These are phyloP conservation scores for Xylaria flabelliformis DNA, from an alignment of 495 filamentous ascomycete genomes.

Conservation along the genomic window DNA sequence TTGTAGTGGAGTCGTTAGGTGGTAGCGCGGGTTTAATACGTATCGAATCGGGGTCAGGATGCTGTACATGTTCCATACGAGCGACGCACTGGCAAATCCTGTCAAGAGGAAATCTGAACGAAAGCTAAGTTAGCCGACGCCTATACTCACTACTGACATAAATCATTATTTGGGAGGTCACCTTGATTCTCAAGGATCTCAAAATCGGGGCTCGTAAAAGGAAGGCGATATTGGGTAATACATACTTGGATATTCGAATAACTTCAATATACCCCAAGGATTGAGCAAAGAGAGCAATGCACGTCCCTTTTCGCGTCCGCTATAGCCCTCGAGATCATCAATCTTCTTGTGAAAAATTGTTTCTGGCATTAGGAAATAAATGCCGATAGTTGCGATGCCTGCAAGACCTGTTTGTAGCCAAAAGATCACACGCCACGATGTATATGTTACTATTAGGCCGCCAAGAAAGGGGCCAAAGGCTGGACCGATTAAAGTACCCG, in stretches of 20 bases:
- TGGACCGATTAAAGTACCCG: slow-evolving; percentile 72
- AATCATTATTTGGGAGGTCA: neutral
- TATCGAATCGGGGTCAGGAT: slow-evolving; percentile 77
- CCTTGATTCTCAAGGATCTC: neutral
- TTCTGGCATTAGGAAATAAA: slow-evolving; percentile 72
- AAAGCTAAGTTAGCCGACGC: slow-evolving; percentile 6
- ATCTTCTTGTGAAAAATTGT: slow-evolving; percentile 67
- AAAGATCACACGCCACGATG: slow-evolving; percentile 73
- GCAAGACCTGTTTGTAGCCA: slow-evolving; percentile 73
- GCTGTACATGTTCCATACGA: slow-evolving; percentile 76
- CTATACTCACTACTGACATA: neutral
- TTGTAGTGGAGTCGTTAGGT: slow-evolving; percentile 69
- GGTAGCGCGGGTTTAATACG: slow-evolving; percentile 74
- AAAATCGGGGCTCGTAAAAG: neutral
- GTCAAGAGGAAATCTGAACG: slow-evolving; percentile 60
- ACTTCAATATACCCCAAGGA: slow-evolving; percentile 63
- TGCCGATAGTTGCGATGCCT: slow-evolving; percentile 60
- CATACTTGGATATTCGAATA: slow-evolving; percentile 67
- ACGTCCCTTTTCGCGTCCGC: slow-evolving; percentile 51
- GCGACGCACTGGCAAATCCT: slow-evolving; percentile 62
- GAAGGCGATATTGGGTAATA: neutral
- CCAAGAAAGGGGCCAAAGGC: slow-evolving; percentile 72
- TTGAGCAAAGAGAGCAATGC: slow-evolving; percentile 67
- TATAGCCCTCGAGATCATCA: slow-evolving; percentile 59
- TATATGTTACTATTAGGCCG: slow-evolving; percentile 73